Evolutionary conservation across 2,329 filamentous ascomycete species (phyloP), one percentile per base, ranked within the genome.

Genomic region (Sclerotinia nivalis): DNA sequence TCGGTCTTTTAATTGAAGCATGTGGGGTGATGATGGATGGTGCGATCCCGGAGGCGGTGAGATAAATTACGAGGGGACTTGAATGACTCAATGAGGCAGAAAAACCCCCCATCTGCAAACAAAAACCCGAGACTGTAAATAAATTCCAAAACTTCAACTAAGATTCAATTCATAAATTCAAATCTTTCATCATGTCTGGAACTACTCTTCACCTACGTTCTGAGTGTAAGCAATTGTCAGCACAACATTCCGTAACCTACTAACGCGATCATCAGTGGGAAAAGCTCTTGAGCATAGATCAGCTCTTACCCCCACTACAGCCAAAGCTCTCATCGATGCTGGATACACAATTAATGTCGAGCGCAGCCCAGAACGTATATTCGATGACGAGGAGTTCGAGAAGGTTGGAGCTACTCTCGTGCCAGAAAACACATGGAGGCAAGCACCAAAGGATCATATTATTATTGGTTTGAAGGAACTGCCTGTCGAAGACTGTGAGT

Each of bases 381-480:
- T 86, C 74, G 82, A 86, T 45, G 86, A 89, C 74, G 80, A 78
- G 55, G 88, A 91, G 77, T 91, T 88, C 75, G 84, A 86, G 79
- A 82, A 84, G 70, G 84, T 85, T 45, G 91, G 91, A 62, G 89
- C 89, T 58, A 86, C 83, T 20, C 83, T 93, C 31, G 87, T 93
- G 20, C 84, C 86, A 20, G 85, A 88, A 73, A 88, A 89, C 55
- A 87, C 84, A 64, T 94, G 91, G 91, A 83, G 84, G 68, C 83
- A 90, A 70, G 90, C 88, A 1, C 88, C 90, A 52, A 81, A 83
- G 73, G 88, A 91, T 72, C 85, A 91, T 77, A 87, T 93, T 76
- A 89, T 94, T 71, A 81, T 93, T 70, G 91, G 91, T 54, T 84
- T 94, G 71, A 94, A 94, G 85, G 91, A 93, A 82, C 85, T 94